Conservation (phyloP, 129 eudicot genomes). For the Artemisia annua region DNA sequence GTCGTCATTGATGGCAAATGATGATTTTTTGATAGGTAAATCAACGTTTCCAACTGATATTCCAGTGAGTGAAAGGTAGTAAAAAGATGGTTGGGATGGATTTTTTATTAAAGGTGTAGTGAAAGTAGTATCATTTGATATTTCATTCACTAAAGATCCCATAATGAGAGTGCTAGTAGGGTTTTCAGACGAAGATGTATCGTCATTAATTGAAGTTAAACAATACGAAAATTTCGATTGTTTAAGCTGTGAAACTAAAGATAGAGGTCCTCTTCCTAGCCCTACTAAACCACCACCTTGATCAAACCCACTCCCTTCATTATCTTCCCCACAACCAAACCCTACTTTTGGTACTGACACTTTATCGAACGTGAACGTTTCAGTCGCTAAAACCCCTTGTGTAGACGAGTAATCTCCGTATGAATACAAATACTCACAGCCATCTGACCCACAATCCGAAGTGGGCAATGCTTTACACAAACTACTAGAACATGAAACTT, state of each 20-base stretch:
- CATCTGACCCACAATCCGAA: conserved; percentile 39
- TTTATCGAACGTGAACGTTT: conserved; percentile 61
- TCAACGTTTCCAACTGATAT: conserved; percentile 62
- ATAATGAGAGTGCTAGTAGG: conserved; percentile 50
- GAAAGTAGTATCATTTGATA: not conserved
- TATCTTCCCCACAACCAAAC: conserved; percentile 84
- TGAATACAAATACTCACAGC: conserved; percentile 62
- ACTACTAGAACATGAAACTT: conserved; percentile 44
- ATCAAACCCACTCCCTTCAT: conserved; percentile 69
- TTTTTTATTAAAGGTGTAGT: conserved; percentile 61
- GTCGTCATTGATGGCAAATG: conserved; percentile 46
- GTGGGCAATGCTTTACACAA: conserved; percentile 60
- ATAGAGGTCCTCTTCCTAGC: conserved; percentile 79
- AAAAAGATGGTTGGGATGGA: conserved; percentile 72
- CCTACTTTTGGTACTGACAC: conserved; percentile 50
- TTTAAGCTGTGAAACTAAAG: conserved; percentile 74
- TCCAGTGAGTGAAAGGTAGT: conserved; percentile 72
- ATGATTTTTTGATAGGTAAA: conserved; percentile 46
- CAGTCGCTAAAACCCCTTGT: conserved; percentile 64
- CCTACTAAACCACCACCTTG: conserved; percentile 92
- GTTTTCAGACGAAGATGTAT: conserved; percentile 36
- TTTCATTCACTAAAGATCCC: conserved; percentile 46
- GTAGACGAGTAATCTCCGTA: conserved; percentile 83
- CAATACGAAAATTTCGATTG: conserved; percentile 77
- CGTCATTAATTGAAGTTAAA: conserved; percentile 56